phyloP scores from a whole-genome alignment of 225 moss, liverwort and hornwort species.

The Rhytidiadelphus loreus region DNA sequence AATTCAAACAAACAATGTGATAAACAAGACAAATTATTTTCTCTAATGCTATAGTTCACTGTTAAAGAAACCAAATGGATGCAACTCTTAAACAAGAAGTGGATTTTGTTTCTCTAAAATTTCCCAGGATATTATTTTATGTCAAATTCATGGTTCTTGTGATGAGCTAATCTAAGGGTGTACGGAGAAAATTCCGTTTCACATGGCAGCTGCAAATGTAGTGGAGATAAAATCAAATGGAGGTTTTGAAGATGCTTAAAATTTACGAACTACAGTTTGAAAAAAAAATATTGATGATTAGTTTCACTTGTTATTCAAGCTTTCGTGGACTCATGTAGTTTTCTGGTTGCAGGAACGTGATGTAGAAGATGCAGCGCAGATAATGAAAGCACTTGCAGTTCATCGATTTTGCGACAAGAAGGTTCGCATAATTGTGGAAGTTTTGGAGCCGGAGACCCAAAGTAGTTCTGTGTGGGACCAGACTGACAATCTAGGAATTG shows the following conservation, averaged over 20 bases:
- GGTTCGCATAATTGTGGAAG: slow-evolving; percentile 79
- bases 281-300: background rate
- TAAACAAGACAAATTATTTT: background rate
- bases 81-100: background rate
- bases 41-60: background rate
- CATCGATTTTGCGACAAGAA: slow-evolving; percentile 49
- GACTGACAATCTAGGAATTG: slow-evolving; percentile 43
- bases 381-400: slow-evolving; percentile 88
- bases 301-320: background rate
- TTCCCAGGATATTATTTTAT: background rate
- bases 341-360: slow-evolving; percentile 38
- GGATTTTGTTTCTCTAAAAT: background rate
- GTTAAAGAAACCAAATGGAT: background rate
- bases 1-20: background rate
- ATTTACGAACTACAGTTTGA: background rate
- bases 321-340: background rate
- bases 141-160: background rate
- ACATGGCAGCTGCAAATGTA: too few relatives aligned
- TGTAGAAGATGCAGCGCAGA: slow-evolving; percentile 82
- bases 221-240: background rate
- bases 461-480: slow-evolving; percentile 77
- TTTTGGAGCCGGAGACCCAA: slow-evolving; percentile 73
- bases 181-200: background rate
- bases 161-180: background rate
- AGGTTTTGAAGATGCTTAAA: background rate